Evolutionary conservation across 257 asterid genomes (phyloP).

Genomic region (Solanum peruvianum): DNA sequence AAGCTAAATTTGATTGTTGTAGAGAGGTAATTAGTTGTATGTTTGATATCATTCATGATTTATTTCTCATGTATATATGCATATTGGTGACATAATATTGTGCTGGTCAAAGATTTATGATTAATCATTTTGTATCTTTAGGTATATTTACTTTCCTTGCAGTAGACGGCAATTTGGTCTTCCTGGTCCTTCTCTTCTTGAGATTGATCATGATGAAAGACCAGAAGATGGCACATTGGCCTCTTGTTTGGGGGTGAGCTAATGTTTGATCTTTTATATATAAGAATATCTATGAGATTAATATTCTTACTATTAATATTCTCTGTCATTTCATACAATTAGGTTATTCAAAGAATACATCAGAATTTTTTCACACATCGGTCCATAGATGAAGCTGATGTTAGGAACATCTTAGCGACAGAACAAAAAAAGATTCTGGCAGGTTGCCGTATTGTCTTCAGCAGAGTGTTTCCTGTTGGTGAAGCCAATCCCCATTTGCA

Average conservation of each 20-base stretch:
- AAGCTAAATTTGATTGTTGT: constrained; percentile 77
- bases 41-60: background rate
- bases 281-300: background rate
- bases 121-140: constrained; percentile 9
- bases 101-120: background rate
- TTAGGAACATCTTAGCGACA: constrained; percentile 73
- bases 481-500: constrained; percentile 91
- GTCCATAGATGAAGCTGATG: constrained; percentile 84
- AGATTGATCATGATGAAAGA: constrained; percentile 97
- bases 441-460: constrained; percentile 88
- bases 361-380: constrained; percentile 46
- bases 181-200: constrained; percentile 90
- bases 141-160: constrained; percentile 95
- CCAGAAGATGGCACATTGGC: constrained; percentile 97
- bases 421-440: constrained; percentile 75
- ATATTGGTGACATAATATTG: background rate
- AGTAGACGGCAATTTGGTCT: constrained; percentile 97
- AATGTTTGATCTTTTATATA: background rate
- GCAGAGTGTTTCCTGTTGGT: constrained; percentile 92
- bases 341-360: constrained; percentile 94
- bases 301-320: background rate
- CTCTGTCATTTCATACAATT: constrained; percentile 1
- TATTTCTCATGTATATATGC: background rate
- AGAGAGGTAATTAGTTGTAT: constrained; percentile 56
- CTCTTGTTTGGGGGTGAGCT: constrained; percentile 75